Evolutionary conservation across 169 alveolate species (phyloP), one percentile per base, ranked within the genome.

Genomic region (Cryptosporidium meleagridis): DNA sequence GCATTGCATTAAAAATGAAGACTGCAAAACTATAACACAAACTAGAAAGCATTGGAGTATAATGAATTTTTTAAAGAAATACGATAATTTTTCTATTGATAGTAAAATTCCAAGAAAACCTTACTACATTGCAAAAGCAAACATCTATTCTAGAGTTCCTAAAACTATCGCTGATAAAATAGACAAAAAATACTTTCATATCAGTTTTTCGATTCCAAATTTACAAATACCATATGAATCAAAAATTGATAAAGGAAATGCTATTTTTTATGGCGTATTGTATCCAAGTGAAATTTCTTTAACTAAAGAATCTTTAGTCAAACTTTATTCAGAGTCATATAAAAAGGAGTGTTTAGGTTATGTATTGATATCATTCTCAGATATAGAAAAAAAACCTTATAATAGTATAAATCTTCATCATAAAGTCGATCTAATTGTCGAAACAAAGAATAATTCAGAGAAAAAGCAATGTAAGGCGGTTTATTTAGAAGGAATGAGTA

Each of bases 121-220:
- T 23, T 62, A 62, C 41, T 65, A 65, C 72, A 31, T 21, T 5
- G 35, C 89, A 61, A 62, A 59, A 3, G 51, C 41, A 62, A 65
- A 62, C 4, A 44, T 80, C 44, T 65, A 62, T 65, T 80, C 89
- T 8, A 80, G 89, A 80, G 44, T 80, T n/a, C 75, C 89, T 29
- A 80, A 80, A 45, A 51, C 39, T 21, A 41, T 80, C 8, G 23
- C 29, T 0, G 89, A 41, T 26, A 23, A 61, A 3, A 41, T 62
- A 21, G 23, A 23, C 23, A n/a, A 62, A 16, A 62, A 61, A 44
- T 44, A 14, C 33, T 59, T 62, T 23, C 65, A 29, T 37, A 31
- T 73, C 0, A 73, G 23, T 9, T 55, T 23, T 58, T 31, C 41
- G 2, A 26, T 37, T 29, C 70, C 86, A 8, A 59, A 37, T n/a